These are phyloP conservation scores for Gloeostereum incarnatum DNA, from an alignment of 768 basidiomycete species.

Conservation along the genomic window DNA sequence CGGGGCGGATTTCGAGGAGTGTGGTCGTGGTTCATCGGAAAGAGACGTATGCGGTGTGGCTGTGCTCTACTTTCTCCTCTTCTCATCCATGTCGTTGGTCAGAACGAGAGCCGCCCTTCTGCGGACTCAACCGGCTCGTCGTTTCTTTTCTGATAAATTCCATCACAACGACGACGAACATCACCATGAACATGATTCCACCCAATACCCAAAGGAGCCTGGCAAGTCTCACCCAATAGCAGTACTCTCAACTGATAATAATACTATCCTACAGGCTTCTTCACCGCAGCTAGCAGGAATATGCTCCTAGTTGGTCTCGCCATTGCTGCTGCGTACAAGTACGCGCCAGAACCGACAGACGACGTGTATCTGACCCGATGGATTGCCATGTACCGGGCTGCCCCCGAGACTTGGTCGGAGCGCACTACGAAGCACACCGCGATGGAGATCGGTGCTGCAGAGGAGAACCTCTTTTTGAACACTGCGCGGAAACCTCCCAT, in stretches of 20 bases:
- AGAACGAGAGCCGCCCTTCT: no score
- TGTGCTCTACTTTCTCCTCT: no score
- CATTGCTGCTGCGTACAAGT: conserved; percentile 54
- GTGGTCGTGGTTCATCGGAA: no score
- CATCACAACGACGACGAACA: conserved; percentile 32
- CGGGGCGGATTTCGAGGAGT: not conserved
- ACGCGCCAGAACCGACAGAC: conserved; percentile 50
- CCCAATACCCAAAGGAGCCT: conserved; percentile 44
- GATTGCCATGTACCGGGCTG: conserved; percentile 48
- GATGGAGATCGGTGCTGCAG: conserved; percentile 30
- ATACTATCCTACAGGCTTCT: conserved; percentile 39
- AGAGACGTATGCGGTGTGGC: no score
- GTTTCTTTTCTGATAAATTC: no score
- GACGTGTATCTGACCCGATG: conserved; percentile 59
- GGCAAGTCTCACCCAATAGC: conserved; percentile 26
- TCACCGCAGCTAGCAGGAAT: conserved; percentile 59
- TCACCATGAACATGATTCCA: conserved; percentile 22
- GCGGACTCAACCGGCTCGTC: no score
- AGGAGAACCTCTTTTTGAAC: conserved; percentile 31
- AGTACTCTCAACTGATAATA: not conserved
- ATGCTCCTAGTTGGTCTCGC: conserved; percentile 41
- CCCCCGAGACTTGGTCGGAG: conserved; percentile 44
- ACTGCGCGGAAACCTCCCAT: conserved; percentile 36
- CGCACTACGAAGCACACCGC: conserved; percentile 50
- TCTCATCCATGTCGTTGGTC: not conserved